Conservation (phyloP, 2,329 filamentous ascomycete genomes). For the Ophiostoma ips region DNA sequence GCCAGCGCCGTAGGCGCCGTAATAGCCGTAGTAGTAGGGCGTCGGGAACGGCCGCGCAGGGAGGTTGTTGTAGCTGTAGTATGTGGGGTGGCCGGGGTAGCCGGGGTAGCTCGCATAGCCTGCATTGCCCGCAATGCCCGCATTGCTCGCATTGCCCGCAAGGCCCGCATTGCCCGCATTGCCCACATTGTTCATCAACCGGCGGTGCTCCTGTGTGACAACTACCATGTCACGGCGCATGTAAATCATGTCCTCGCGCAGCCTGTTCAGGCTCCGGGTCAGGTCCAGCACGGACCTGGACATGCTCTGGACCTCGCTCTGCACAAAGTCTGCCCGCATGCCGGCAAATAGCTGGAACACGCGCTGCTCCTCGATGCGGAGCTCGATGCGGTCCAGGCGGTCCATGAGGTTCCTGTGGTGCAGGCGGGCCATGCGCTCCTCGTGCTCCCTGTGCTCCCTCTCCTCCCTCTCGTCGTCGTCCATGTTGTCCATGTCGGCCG, state of each 20-base stretch:
- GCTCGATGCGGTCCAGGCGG: not conserved
- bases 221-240: not conserved
- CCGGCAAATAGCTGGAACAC: not conserved
- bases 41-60: not conserved
- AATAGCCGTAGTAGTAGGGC: not conserved
- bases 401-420: too few species aligned
- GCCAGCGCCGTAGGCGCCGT: too few species aligned
- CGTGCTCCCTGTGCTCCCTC: too few species aligned
- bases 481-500: too few species aligned
- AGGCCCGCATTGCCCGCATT: too few species aligned
- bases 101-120: too few species aligned
- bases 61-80: not conserved
- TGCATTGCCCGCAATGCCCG: too few species aligned
- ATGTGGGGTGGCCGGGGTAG: too few species aligned
- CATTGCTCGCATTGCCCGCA: too few species aligned
- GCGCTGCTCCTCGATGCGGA: not conserved
- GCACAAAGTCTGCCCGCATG: not conserved
- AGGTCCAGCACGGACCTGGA: not conserved
- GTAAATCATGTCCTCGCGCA: not conserved
- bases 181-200: too few species aligned
- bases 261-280: not conserved
- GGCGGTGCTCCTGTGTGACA: not conserved
- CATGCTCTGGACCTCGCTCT: not conserved
- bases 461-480: too few species aligned
- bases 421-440: too few species aligned